Evolutionary conservation across 208 protist genomes (phyloP), one percentile per base, ranked within the genome.

Genomic region (Acanthamoeba sp.): DNA sequence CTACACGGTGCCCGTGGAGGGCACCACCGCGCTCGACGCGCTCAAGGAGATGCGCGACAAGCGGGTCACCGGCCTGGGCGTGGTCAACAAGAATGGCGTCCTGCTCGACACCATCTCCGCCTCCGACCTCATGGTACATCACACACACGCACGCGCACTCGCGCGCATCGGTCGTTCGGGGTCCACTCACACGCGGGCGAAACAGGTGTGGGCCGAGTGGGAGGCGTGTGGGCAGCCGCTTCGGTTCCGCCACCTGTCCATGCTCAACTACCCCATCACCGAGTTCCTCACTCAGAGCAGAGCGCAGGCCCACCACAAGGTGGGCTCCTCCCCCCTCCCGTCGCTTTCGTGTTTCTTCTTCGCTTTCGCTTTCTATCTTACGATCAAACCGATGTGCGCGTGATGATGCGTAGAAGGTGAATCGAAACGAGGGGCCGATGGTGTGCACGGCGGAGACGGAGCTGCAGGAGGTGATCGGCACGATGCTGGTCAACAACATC

Each of bases 401-500:
- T 59, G 52, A 10, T 59, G 52, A 20, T 59, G 52, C 20, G 18
- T 24, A 76, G 66, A 76, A 76, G 66, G 66, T 76, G 38, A 87
- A 87, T 14, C 50, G 42, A 0, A 29, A 20, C 9, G 50, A 59
- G 14, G 78, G 78, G 0, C 78, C 78, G 45, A 1, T 87, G 20
- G 34, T 55, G 45, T 87, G 78, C 78, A 55, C 22, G 24, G 0
- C 7, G 36, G n/a, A 50, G 29, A 87, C 50, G n/a, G 42, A 50
- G 50, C 27, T 87, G n/a, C 78, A 87, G 50, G 78, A 87, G 78
- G 40, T 22, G 22, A 38, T 87, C 24, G 38, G 50, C n/a, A 87
- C 78, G 38, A 87, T 87, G 78, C 78, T 87, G 24, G 78, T 34
- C 27, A 87, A 87, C 78, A 87, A 87, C 50, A 87, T 87, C 42